Evolutionary conservation across 345 rosid genomes (phyloP).

Genomic region (Microcos paniculata): DNA sequence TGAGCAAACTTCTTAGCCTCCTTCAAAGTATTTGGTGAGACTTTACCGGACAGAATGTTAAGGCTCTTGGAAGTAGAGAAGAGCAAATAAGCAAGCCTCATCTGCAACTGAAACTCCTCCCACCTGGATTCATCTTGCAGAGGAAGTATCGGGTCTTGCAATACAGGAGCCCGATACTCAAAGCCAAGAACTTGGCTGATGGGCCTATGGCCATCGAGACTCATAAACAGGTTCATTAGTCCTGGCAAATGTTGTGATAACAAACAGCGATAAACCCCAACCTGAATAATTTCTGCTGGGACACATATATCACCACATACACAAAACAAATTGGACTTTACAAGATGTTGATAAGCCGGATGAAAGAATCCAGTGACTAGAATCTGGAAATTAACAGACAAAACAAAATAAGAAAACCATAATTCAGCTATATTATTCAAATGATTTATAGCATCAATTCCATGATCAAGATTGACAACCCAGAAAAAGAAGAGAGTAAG

Average conservation of each 20-base stretch:
- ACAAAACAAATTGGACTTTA: constrained; percentile 60
- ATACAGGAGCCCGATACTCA: constrained; percentile 56
- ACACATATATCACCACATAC: constrained; percentile 66
- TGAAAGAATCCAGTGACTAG: constrained; percentile 71
- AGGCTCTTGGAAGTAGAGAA: constrained; percentile 67
- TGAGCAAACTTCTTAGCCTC: constrained; percentile 63
- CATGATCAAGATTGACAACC: neutral
- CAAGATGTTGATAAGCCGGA: constrained; percentile 51
- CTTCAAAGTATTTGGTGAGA: constrained; percentile 42
- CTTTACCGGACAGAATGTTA: constrained; percentile 50
- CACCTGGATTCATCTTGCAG: constrained; percentile 49
- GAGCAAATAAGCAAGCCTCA: constrained; percentile 76
- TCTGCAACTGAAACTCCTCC: constrained; percentile 75
- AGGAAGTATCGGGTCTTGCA: constrained; percentile 31
- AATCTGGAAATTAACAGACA: constrained; percentile 41
- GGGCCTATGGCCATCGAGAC: constrained; percentile 77
- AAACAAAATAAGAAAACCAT: neutral
- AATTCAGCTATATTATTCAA: neutral
- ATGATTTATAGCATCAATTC: neutral
- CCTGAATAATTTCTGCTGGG: constrained; percentile 62
- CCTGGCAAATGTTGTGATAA: constrained; percentile 71
- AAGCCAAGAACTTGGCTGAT: constrained; percentile 74
- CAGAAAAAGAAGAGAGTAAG: neutral
- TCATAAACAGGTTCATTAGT: constrained; percentile 57
- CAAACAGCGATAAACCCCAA: constrained; percentile 85